Base-by-base conservation (phyloP, 2,329 filamentous ascomycete genomes). In the Onygenales sp. region DNA sequence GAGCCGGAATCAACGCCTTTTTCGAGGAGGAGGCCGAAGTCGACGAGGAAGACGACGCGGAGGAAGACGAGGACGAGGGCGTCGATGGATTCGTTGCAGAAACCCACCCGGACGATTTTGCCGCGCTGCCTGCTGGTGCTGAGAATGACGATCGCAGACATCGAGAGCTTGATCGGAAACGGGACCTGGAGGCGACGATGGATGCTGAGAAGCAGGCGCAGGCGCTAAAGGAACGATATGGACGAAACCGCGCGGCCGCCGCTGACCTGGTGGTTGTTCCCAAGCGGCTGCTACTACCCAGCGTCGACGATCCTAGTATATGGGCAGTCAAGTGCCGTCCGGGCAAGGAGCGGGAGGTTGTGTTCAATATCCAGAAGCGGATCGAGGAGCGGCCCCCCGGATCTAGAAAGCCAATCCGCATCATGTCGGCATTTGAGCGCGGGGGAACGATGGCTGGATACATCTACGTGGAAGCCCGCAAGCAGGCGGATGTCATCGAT, bases 21-120 rank as follows among this genome's bases (percentile, higher is more conserved):
- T 84, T 98, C 73, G 93, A 98, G 83, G 88, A 92, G 65, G 93
- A 98, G 77, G 93, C 93, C 68, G 93, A 96, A 73, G 93, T 98
- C 61, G 93, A 97, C 65, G 93, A 87, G 55, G 84, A 95, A 58
- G 90, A 95, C 62, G 90, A 95, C 62, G 87, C 89, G 60, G 85
- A 81, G 60, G 87, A 88, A 57, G 89, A 95, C 59, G 89, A 94
- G 50, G 92, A 96, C 61, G 89, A 94, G 55, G 85, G 90, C 61
- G 89, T 79, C 54, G 89, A 89, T 54, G 86, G 88, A 60, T 89
- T 93, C 67, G 90, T 90, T 66, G 87, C 89, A 60, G 88, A 95
- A 67, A 87, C 88, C 58, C 90, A 97, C 67, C 88, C 88, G 6
- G 91, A 95, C 69, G 92, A 97, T 66, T 77, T 92, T 39, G 86